These are phyloP conservation scores for Pseudogymnoascus sp. DNA, from an alignment of 2,329 filamentous ascomycete genomes.

Conservation along the genomic window DNA sequence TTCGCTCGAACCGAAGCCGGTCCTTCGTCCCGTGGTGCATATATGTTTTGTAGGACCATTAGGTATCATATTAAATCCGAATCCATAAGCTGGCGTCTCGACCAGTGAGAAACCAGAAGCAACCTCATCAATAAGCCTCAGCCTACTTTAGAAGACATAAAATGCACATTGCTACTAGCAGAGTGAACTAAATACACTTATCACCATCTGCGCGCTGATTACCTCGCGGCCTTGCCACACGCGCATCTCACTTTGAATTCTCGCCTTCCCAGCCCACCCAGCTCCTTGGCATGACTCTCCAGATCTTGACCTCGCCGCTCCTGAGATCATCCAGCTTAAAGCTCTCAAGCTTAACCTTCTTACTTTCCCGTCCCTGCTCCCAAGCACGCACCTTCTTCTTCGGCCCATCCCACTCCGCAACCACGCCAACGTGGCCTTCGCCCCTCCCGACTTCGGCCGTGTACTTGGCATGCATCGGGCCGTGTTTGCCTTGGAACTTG, in stretches of 20 bases:
- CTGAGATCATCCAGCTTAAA: constrained; percentile 87
- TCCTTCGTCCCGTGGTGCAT: neutral
- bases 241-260: constrained; percentile 33
- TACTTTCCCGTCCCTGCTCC: constrained; percentile 90
- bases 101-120: neutral
- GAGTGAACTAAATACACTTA: constrained; percentile 3
- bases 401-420: constrained; percentile 94
- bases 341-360: constrained; percentile 88
- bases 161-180: constrained; percentile 7
- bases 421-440: constrained; percentile 78
- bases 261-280: constrained; percentile 83
- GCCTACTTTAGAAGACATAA: neutral
- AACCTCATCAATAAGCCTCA: neutral
- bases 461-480: constrained; percentile 93
- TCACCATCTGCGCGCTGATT: neutral
- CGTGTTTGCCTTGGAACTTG: constrained; percentile 90
- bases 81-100: neutral
- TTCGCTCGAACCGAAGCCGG: neutral
- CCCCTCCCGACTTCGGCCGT: constrained; percentile 75
- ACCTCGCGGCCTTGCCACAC: neutral
- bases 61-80: neutral
- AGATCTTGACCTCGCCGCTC: constrained; percentile 93
- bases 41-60: neutral
- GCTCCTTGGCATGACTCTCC: constrained; percentile 83
- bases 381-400: constrained; percentile 95